Base-by-base conservation (phyloP, 768 basidiomycete species). In the Calocera viscosa region DNA sequence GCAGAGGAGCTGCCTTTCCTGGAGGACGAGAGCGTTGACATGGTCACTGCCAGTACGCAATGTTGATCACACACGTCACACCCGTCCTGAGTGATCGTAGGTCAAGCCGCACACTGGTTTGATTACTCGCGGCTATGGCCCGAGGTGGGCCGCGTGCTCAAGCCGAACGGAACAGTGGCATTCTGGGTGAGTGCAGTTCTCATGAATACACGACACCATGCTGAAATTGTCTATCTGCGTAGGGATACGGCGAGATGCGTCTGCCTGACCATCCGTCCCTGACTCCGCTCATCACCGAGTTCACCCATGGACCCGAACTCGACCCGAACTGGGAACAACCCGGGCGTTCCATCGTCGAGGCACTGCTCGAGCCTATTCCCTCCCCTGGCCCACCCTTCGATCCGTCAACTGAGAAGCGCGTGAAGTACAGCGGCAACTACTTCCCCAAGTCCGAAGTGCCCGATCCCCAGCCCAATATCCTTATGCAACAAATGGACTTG, bases 21-120 rank as follows among this genome's bases (percentile, higher is more conserved):
- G 8, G 75, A 79, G 49, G 79, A 82, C 33, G 77, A 76, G 1
- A 83, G 80, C 49, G 83, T 87, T 1, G 91, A 92, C 73, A 72
- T 91, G 47, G 74, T 89, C 30, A 79, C 86, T 16, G 82, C 88
- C 22, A 89, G 90, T 84, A 72, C 67, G 79, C 70, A 49, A 0
- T 32, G 24, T 2, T 34, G 5, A 16, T 30, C 26, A 16, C 24
- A 28, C 30, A n/a, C 30, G 30, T 32, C 19, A 7, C 30, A 60
- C 10, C 11, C 53, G 24, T 2, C 14, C 53, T 60, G 24, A 60
- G 3, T 24, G 8, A 33, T 14, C 2, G 1, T 63, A 89, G 90
- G 87, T 0, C 90, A 90, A 76, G 84, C 90, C 0, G 83, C 83
- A 1, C 90, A 92, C 72, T 91, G 90, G 89, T 92, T 91, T 72